Conservation (phyloP, 1,284 basidiomycete species). For the Heterobasidion occidentale region DNA sequence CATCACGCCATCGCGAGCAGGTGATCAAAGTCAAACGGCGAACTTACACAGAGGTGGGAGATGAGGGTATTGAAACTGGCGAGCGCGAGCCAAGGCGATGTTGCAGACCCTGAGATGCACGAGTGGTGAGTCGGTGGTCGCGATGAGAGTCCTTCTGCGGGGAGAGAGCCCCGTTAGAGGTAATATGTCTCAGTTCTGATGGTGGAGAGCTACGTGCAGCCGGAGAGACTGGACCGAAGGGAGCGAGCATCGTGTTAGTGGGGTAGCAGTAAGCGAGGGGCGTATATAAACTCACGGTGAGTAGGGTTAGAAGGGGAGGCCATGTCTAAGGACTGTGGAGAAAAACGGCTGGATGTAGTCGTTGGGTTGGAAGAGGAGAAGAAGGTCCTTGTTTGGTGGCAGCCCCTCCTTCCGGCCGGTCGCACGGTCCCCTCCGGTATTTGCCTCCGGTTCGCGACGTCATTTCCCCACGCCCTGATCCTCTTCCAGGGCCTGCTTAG, state of each 20-base stretch:
- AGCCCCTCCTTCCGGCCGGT: not conserved
- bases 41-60: constrained; percentile 66
- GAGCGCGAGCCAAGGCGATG: constrained; percentile 49
- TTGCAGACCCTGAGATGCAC: constrained; percentile 36
- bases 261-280: not conserved
- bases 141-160: constrained; percentile 22
- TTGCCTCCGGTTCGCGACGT: not conserved
- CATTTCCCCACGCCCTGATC: not conserved
- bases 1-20: not conserved
- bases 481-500: not conserved
- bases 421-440: not conserved
- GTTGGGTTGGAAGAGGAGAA: not conserved
- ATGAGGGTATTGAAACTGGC: constrained; percentile 64
- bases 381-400: not conserved
- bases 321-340: not conserved
- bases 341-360: not conserved
- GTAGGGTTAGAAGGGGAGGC: not conserved
- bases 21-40: not conserved
- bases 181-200: constrained; percentile 35
- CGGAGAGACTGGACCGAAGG: constrained; percentile 6
- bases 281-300: not conserved
- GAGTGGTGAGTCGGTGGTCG: constrained; percentile 32
- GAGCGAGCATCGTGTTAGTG: not conserved
- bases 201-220: constrained; percentile 17
- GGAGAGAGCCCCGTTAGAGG: constrained; percentile 32